Conservation (phyloP, 2,329 filamentous ascomycete genomes). For the Microsporum audouinii region DNA sequence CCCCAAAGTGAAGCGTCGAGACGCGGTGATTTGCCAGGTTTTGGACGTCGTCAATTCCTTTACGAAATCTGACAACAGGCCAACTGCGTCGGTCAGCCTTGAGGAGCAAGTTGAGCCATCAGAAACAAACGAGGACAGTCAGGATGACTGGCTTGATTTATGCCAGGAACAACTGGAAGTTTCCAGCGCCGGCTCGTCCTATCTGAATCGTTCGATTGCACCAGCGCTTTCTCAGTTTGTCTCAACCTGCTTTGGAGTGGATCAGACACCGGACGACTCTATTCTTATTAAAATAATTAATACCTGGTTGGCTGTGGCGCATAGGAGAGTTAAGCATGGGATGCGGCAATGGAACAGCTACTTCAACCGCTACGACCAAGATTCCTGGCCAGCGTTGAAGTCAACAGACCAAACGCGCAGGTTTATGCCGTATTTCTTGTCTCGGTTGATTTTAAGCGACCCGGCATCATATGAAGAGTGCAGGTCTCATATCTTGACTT, state of each 20-base stretch:
- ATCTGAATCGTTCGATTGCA: constrained; percentile 36
- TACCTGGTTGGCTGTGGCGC: constrained; percentile 43
- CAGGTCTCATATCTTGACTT: constrained; percentile 38
- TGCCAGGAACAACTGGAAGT: constrained; percentile 33
- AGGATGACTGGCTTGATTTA: constrained; percentile 49
- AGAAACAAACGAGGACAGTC: constrained; percentile 46
- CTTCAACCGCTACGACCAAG: constrained; percentile 42
- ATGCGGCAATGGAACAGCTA: constrained; percentile 46
- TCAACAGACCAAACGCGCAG: constrained; percentile 38
- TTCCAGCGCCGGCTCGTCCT: constrained; percentile 19
- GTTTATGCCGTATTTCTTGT: constrained; percentile 37
- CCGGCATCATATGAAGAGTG: constrained; percentile 34
- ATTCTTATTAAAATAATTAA: constrained; percentile 43
- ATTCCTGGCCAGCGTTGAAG: constrained; percentile 39
- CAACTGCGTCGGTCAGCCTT: constrained; percentile 13
- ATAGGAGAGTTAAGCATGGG: constrained; percentile 36
- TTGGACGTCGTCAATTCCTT: constrained; percentile 40
- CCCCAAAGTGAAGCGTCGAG: constrained; percentile 34
- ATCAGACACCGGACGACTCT: constrained; percentile 43
- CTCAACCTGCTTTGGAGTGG: constrained; percentile 52
- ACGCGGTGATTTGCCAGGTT: constrained; percentile 38
- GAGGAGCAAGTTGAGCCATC: constrained; percentile 17
- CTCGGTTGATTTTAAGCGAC: constrained; percentile 36
- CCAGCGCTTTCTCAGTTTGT: constrained; percentile 43
- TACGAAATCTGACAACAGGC: constrained; percentile 21